Conservation (phyloP, 306 rosid species). For the Glycine latifolia region DNA sequence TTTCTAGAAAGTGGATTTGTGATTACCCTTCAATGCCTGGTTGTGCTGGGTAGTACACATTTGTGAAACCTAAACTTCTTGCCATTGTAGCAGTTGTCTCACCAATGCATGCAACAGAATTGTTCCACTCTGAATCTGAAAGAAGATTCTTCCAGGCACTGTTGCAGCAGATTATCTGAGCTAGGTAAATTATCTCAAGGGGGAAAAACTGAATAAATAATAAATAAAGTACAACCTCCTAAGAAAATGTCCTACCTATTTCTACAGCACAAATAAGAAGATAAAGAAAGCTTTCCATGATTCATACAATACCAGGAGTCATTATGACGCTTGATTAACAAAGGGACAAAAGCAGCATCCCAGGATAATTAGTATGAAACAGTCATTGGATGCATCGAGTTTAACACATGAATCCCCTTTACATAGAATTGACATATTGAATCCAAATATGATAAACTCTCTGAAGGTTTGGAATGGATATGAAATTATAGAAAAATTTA, state of each 20-base stretch:
- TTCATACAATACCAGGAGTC: slow-evolving; percentile 18
- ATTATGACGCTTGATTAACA: slow-evolving; percentile 13
- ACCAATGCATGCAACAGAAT: slow-evolving; percentile 91
- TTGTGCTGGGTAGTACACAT: slow-evolving; percentile 77
- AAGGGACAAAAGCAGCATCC: slow-evolving; percentile 7
- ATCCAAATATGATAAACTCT: slow-evolving; percentile 23
- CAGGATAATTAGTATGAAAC: slow-evolving; percentile 5
- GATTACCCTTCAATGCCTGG: slow-evolving; percentile 97
- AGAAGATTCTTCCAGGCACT: slow-evolving; percentile 92
- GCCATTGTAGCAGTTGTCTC: slow-evolving; percentile 93
- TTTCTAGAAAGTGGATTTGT: slow-evolving; percentile 30
- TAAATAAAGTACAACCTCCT: slow-evolving; percentile 28
- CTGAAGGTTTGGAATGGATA: slow-evolving; percentile 23
- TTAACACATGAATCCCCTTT: background rate
- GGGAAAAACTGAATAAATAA: background rate
- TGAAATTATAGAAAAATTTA: slow-evolving; percentile 1
- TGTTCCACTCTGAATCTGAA: slow-evolving; percentile 66
- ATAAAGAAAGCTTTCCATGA: background rate
- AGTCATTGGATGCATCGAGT: slow-evolving; percentile 19
- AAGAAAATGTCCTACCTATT: slow-evolving; percentile 25
- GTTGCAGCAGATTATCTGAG: slow-evolving; percentile 51
- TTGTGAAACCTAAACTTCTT: slow-evolving; percentile 73
- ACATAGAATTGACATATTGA: slow-evolving; percentile 8
- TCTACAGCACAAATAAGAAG: slow-evolving; percentile 30
- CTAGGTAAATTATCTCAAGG: slow-evolving; percentile 27